These are phyloP conservation scores for Apiotrichum mycotoxinovorans DNA, from an alignment of 1,284 basidiomycete species.

Conservation along the genomic window DNA sequence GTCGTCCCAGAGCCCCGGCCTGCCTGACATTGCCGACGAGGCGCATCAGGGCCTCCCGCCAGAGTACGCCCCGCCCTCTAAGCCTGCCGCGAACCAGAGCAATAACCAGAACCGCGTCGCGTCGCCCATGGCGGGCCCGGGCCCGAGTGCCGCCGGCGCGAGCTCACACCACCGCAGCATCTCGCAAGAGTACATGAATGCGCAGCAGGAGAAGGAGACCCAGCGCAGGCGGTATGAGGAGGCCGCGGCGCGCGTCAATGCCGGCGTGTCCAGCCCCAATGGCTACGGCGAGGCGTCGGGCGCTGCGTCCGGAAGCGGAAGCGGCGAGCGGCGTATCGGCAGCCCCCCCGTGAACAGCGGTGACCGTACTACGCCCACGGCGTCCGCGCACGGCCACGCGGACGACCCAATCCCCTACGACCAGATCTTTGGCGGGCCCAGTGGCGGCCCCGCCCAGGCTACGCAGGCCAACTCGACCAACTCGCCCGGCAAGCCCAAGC, in stretches of 20 bases:
- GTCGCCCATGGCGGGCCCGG: no score
- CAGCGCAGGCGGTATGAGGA: conserved; percentile 31
- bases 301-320: background rate
- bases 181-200: conserved; percentile 1
- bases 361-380: background rate
- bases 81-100: background rate
- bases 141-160: background rate
- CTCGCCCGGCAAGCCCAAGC: no score
- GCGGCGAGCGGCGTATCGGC: background rate
- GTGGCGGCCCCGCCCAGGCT: background rate
- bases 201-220: conserved; percentile 34
- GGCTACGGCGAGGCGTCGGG: background rate
- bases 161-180: background rate
- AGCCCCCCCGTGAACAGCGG: background rate
- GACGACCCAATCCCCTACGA: conserved; percentile 19
- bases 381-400: background rate
- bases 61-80: conserved; percentile 10
- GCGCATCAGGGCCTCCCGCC: conserved; percentile 5
- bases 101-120: background rate
- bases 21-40: background rate
- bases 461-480: background rate
- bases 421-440: conserved; percentile 6
- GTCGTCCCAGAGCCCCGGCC: background rate
- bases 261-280: background rate
- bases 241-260: conserved; percentile 12